A percentile compares a stretch with the other conserved stretches of the same genome.
These are phyloP conservation scores for Ophiostoma triangulosporum DNA, from an alignment of 2,329 filamentous ascomycete species.

Conservation along the genomic window DNA sequence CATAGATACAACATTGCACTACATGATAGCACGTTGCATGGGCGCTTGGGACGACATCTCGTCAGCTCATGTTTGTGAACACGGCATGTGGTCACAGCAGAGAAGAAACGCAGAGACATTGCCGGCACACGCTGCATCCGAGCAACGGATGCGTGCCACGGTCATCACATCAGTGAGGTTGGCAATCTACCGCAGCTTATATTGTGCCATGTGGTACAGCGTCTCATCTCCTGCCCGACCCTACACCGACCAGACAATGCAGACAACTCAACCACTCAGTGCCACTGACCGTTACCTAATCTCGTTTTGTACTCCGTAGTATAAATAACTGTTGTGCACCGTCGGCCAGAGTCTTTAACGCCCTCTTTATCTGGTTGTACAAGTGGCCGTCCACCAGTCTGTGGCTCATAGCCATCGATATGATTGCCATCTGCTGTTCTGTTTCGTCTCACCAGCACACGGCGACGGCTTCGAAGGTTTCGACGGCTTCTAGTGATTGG, in stretches of 20 bases:
- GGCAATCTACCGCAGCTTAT: not conserved
- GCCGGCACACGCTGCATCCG: not conserved
- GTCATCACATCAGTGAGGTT: not conserved
- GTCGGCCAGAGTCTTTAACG: too few relatives aligned
- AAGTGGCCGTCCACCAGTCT: too few relatives aligned
- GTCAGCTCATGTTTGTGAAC: not conserved
- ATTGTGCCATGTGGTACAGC: not conserved
- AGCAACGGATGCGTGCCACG: not conserved
- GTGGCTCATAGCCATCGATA: too few relatives aligned
- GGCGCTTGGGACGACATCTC: not conserved
- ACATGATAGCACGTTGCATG: not conserved
- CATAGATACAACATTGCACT: not conserved
- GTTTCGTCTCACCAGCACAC: too few relatives aligned
- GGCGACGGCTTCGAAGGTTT: too few relatives aligned
- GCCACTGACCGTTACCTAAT: not conserved
- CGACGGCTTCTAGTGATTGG: too few relatives aligned
- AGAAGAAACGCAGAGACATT: not conserved
- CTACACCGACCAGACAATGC: not conserved
- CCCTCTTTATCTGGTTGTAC: too few relatives aligned
- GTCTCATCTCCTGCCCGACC: not conserved
- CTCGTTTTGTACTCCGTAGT: not conserved
- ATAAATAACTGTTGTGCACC: not conserved
- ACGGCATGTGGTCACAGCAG: not conserved
- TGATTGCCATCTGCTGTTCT: too few relatives aligned
- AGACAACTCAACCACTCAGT: not conserved